Conservation (phyloP, 2,329 filamentous ascomycete genomes). For the Raffaelea arxii region DNA sequence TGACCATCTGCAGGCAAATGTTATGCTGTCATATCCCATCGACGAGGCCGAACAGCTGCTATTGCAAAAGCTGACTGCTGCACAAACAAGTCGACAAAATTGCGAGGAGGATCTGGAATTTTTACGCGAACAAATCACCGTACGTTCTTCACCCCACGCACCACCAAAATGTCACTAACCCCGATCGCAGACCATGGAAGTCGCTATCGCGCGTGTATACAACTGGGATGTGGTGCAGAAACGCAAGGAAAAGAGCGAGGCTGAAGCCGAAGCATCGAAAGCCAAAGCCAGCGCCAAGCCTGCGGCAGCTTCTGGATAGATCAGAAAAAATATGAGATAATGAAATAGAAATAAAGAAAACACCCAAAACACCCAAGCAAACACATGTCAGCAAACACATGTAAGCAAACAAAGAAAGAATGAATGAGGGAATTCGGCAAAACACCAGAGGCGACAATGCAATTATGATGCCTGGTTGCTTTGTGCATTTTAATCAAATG, state of each 20-base stretch:
- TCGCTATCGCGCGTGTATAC: slow-evolving; percentile 93
- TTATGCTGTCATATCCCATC: slow-evolving; percentile 93
- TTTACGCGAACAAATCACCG: slow-evolving; percentile 90
- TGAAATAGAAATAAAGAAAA: slow-evolving; percentile 1
- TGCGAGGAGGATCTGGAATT: slow-evolving; percentile 97
- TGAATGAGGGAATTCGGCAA: no score
- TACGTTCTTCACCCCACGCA: slow-evolving; percentile 26
- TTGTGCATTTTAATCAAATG: no score
- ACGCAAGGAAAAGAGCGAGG: slow-evolving; percentile 74
- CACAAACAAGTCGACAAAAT: no score
- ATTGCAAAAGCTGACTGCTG: slow-evolving; percentile 64
- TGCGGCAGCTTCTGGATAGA: not conserved
- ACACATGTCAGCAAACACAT: no score
- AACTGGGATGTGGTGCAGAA: slow-evolving; percentile 98
- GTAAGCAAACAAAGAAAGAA: not conserved
- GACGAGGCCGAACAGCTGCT: slow-evolving; percentile 76
- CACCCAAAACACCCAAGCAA: not conserved
- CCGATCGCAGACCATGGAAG: slow-evolving; percentile 98
- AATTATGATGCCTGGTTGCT: no score
- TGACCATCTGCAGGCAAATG: slow-evolving; percentile 58
- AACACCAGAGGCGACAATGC: no score
- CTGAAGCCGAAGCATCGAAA: slow-evolving; percentile 37
- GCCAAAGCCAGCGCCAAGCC: slow-evolving; percentile 16
- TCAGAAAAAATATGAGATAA: not conserved
- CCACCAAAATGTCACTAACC: no score